Conservation (phyloP, 2,329 filamentous ascomycete species). For the Monilinia polystroma region DNA sequence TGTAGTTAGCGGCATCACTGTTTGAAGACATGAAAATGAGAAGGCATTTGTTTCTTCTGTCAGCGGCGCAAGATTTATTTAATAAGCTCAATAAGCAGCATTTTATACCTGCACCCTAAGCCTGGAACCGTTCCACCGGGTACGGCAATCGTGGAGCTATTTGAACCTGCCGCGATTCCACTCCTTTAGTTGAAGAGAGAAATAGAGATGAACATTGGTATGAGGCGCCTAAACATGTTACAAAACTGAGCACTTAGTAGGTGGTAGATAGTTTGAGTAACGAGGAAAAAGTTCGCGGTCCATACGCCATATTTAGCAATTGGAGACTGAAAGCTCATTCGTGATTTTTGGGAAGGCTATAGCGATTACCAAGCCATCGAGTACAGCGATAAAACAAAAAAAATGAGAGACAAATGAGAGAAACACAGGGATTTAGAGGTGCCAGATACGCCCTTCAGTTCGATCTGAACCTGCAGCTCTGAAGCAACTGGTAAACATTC, state of each 20-base stretch:
- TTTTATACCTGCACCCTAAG: background rate
- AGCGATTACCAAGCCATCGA: slow-evolving; percentile 3
- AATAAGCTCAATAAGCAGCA: slow-evolving; percentile 10
- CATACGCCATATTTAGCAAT: slow-evolving; percentile 3
- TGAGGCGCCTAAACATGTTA: slow-evolving; percentile 16
- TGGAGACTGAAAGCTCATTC: background rate
- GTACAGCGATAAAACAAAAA: background rate
- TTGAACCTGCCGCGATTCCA: background rate
- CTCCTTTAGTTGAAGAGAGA: background rate
- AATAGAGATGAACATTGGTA: slow-evolving; percentile 1
- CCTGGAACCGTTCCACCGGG: slow-evolving; percentile 3
- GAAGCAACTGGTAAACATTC: background rate
- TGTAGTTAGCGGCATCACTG: background rate
- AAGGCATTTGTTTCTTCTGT: background rate
- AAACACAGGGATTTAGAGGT: slow-evolving; percentile 7
- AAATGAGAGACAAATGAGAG: slow-evolving; percentile 4
- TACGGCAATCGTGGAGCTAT: background rate
- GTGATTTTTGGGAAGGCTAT: slow-evolving; percentile 18
- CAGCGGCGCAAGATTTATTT: slow-evolving; percentile 1
- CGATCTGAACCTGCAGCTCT: background rate
- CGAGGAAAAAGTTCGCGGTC: slow-evolving; percentile 21
- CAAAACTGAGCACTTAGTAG: slow-evolving; percentile 14
- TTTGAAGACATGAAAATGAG: slow-evolving; percentile 3
- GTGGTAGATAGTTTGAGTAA: slow-evolving; percentile 15
- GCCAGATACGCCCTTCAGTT: background rate